These are phyloP conservation scores for California macrophylla DNA, from an alignment of 441 rosid species.

Conservation along the genomic window DNA sequence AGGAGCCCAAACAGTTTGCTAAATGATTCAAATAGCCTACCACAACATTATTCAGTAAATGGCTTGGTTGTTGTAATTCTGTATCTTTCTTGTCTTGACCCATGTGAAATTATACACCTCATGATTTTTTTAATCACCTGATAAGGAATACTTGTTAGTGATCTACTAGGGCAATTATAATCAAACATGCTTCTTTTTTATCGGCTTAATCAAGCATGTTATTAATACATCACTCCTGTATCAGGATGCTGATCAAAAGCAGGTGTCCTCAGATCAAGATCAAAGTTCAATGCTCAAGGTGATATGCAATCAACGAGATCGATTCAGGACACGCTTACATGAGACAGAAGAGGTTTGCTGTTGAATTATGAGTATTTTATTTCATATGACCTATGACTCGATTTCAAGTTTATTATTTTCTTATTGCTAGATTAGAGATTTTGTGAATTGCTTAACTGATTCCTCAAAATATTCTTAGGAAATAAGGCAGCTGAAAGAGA, in stretches of 20 bases:
- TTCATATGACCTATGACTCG: no score
- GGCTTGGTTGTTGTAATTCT: no score
- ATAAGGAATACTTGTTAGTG: no score
- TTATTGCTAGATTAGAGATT: not conserved
- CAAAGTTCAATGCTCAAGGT: constrained; percentile 97
- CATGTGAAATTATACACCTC: no score
- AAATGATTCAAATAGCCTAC: not conserved
- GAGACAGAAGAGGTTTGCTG: constrained; percentile 84
- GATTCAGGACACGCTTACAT: constrained; percentile 70
- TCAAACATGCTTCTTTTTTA: no score
- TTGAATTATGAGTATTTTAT: not conserved
- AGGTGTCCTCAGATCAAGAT: constrained; percentile 72
- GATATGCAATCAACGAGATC: constrained; percentile 90
- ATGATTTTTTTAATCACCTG: no score
- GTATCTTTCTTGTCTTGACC: no score
- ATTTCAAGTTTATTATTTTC: constrained; percentile 3
- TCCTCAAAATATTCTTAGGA: constrained; percentile 38
- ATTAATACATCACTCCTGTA: constrained; percentile 14
- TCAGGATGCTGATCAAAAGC: constrained; percentile 65
- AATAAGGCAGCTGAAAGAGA: constrained; percentile 80
- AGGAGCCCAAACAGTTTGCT: not conserved
- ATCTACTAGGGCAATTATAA: no score
- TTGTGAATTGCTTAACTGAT: constrained; percentile 5
- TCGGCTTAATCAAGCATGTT: constrained; percentile 5
- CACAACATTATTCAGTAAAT: no score